These are phyloP conservation scores for Acacia crassicarpa DNA, from an alignment of 306 rosid genomes.

Conservation along the genomic window DNA sequence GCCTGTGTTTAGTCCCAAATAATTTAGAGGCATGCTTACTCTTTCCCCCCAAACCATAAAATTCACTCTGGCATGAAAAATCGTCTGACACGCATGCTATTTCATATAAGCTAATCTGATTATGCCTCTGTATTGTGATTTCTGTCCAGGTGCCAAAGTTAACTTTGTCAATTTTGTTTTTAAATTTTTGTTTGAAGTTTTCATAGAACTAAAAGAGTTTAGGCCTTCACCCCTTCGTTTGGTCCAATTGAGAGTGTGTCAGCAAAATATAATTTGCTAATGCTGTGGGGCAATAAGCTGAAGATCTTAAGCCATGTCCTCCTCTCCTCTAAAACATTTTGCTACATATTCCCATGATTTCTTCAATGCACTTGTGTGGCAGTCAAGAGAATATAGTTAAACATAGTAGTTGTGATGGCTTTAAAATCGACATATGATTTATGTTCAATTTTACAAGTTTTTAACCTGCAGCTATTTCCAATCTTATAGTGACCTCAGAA, in stretches of 20 bases:
- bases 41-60: not conserved
- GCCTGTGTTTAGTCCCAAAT: not conserved
- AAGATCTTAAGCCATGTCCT: not conserved
- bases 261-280: not conserved
- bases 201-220: not conserved
- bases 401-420: not conserved
- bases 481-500: not conserved
- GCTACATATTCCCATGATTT: not conserved
- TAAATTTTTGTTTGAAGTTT: not conserved
- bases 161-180: not conserved
- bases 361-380: constrained; percentile 1
- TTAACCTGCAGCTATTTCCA: not conserved
- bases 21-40: not conserved
- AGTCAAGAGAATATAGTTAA: not conserved
- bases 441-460: not conserved
- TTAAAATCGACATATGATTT: not conserved
- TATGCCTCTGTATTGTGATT: not conserved
- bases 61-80: not conserved
- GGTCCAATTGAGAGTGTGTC: not conserved
- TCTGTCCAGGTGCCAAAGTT: not conserved
- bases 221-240: not conserved
- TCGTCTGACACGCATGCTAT: not conserved
- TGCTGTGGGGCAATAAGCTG: constrained; percentile 9
- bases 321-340: not conserved
- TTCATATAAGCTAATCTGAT: not conserved